Base-by-base conservation (phyloP, 345 rosid species). In the Anastatica hierochuntica region DNA sequence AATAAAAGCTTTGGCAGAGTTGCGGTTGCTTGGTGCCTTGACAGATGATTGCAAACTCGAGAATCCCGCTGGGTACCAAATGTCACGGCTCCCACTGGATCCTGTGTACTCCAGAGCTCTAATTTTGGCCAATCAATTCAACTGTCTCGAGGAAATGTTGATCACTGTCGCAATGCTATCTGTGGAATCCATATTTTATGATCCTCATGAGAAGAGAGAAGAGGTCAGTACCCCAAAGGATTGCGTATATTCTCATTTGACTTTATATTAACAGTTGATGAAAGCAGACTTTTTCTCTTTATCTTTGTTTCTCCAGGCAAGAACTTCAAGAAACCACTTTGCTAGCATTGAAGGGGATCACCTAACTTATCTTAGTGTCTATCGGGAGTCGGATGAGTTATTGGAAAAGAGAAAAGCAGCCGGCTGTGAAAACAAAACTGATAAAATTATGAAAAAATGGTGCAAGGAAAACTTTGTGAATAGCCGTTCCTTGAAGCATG, bases 301-400 rank as follows among this genome's bases (percentile, higher is more conserved):
- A 58, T 49, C 36, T 38, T 54, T 69, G 17, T 53, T 74, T 54
- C n/a, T n/a, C n/a, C 72, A 90, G 96, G 81, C 87, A 76, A 87
- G 77, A 71, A 68, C 70, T 7, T 80, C 87, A 36, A 79, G 71
- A 74, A 84, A 80, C 66, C 79, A 79, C 64, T 87, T 90, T 75
- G 72, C 85, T 58, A 90, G 82, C 72, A 70, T 85, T 17, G 98
- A 90, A 43, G 95, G 98, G 35, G 98, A 90, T 69, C 98, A 90
- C 40, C 63, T 80, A 54, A 87, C 98, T 21, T 71, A 84, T 73
- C 71, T 86, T 55, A 84, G 76, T 73, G 96, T 90, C 34, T 90
- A 70, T 72, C 79, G 85, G 58, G 80, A 81, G 58, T 78, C 82
- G 5, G 51, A 76, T 65, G 96, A 84, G 58, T 71, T 86, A 26